These are phyloP conservation scores for Tilletia caries DNA, from an alignment of 1,284 basidiomycete genomes.

Conservation along the genomic window DNA sequence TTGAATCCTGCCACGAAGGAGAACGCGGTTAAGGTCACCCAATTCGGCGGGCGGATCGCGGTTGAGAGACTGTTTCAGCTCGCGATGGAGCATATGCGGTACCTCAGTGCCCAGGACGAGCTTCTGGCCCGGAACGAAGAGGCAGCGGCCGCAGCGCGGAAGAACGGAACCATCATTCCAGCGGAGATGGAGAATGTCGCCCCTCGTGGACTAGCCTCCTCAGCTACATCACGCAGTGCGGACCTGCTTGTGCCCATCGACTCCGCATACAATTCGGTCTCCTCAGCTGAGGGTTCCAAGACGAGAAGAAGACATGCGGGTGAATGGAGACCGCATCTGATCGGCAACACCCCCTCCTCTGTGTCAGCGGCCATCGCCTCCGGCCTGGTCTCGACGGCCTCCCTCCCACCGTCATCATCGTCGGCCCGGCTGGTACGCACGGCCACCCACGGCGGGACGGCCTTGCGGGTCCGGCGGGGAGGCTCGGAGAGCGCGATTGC, in stretches of 20 bases:
- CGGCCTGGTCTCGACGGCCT: no score
- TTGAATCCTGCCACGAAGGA: constrained; percentile 38
- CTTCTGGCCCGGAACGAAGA: background rate
- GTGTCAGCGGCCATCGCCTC: background rate
- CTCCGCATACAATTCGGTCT: background rate
- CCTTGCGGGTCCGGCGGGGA: background rate
- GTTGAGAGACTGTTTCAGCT: constrained; percentile 25
- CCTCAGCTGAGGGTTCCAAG: background rate
- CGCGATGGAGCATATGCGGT: background rate
- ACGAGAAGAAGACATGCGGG: constrained; percentile 7
- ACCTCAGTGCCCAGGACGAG: constrained; percentile 4
- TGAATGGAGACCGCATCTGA: constrained; percentile 5
- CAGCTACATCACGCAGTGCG: background rate
- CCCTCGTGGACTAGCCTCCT: background rate
- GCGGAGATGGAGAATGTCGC: background rate
- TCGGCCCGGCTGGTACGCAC: background rate
- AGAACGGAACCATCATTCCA: background rate
- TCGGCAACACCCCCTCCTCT: constrained; percentile 1
- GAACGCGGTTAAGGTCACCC: constrained; percentile 43
- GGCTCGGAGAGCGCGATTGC: constrained; percentile 1
- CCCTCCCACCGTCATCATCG: no score
- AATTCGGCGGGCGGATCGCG: constrained; percentile 40
- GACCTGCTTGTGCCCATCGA: background rate
- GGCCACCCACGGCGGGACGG: background rate
- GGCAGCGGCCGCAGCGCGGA: background rate